Percentiles rank a stretch among this genome's conserved stretches.
Evolutionary conservation across 2,329 filamentous ascomycete species (phyloP).

Genomic region (Epichloe sp.): DNA sequence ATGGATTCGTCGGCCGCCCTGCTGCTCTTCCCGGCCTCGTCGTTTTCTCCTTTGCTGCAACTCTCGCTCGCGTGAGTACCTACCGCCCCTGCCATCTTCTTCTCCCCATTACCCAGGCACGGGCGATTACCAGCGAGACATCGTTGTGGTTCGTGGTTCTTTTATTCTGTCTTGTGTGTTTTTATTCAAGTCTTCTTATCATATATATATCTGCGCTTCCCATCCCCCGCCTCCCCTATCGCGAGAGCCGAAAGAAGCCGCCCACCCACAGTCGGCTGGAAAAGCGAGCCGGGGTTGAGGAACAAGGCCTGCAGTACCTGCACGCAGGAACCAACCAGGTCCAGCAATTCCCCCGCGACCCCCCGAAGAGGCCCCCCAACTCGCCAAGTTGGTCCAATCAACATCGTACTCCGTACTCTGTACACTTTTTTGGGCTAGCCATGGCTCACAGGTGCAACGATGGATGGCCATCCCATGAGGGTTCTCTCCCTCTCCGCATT

Average conservation of each 20-base stretch:
- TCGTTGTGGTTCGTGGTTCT: background rate
- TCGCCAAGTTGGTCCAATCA: background rate
- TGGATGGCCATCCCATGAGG: background rate
- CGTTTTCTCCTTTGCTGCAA: background rate
- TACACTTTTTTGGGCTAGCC: background rate
- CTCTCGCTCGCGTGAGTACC: background rate
- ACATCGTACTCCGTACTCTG: too few relatives aligned
- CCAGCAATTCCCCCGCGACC: background rate
- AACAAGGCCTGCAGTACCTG: background rate
- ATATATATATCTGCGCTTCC: background rate
- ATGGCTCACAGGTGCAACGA: conserved; percentile 3
- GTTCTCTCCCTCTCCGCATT: background rate
- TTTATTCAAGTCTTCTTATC: too few relatives aligned
- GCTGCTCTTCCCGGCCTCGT: background rate
- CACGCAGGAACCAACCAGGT: background rate
- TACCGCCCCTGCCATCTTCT: too few relatives aligned
- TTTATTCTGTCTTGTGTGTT: too few relatives aligned
- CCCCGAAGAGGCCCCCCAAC: background rate
- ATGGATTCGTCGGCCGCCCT: background rate
- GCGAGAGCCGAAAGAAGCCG: background rate
- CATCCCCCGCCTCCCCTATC: background rate
- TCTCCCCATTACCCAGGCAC: background rate
- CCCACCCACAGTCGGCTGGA: background rate
- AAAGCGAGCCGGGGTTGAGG: background rate
- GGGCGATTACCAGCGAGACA: background rate